These are phyloP conservation scores for Macrophomina tecta DNA, from an alignment of 2,329 filamentous ascomycete genomes.

Conservation along the genomic window DNA sequence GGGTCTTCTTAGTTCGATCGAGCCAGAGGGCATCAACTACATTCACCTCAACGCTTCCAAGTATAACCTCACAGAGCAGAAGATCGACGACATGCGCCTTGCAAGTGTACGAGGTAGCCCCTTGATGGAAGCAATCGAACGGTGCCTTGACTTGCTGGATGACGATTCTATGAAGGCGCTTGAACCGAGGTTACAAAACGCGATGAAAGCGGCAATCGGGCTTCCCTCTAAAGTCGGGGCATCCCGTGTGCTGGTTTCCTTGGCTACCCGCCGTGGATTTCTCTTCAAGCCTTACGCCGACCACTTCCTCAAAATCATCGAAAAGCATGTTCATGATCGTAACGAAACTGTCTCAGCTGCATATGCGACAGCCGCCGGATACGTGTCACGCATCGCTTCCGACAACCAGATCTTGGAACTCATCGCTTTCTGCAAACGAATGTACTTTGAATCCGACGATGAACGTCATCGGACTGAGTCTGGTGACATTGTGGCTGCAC, in stretches of 20 bases:
- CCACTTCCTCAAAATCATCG: constrained; percentile 75
- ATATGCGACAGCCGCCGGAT: constrained; percentile 86
- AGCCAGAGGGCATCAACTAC: constrained; percentile 90
- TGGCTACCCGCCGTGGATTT: constrained; percentile 79
- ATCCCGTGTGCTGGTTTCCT: constrained; percentile 79
- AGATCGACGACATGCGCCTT: constrained; percentile 87
- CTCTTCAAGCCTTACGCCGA: constrained; percentile 78
- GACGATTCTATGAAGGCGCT: constrained; percentile 76
- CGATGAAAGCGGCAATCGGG: constrained; percentile 85
- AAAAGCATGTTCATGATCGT: constrained; percentile 83
- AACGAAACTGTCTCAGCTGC: constrained; percentile 93
- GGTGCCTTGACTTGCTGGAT: constrained; percentile 84
- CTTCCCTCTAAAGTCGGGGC: constrained; percentile 95
- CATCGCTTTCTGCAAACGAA: constrained; percentile 62
- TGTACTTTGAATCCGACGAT: constrained; percentile 85
- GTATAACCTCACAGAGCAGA: constrained; percentile 83
- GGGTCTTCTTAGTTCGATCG: constrained; percentile 81
- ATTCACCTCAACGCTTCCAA: constrained; percentile 85
- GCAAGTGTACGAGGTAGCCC: constrained; percentile 83
- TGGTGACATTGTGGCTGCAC: constrained; percentile 80
- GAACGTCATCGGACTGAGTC: constrained; percentile 75
- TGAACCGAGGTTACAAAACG: constrained; percentile 73
- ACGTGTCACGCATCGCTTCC: constrained; percentile 72
- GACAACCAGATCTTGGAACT: constrained; percentile 64
- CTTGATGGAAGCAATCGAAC: constrained; percentile 89